Evolutionary conservation across 371 early-diverging fungal species (phyloP).

Genomic region (Mucor irregularis): DNA sequence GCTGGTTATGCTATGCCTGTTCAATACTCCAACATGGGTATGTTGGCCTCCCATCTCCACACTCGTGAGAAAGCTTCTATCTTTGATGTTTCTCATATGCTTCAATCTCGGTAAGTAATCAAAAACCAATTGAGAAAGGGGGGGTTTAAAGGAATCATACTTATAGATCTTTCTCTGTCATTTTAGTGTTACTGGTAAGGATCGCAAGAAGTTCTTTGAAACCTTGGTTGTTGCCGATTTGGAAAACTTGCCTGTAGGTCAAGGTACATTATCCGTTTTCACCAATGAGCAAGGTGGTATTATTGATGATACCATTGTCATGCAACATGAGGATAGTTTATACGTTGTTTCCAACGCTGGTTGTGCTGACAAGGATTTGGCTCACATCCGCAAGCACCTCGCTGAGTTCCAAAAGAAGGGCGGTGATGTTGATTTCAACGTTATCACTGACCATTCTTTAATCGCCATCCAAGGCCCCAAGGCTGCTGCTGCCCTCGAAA

Average conservation of each 20-base stretch:
- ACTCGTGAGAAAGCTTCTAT: conserved; percentile 91
- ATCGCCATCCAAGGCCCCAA: conserved; percentile 92
- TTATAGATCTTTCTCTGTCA: too few relatives aligned
- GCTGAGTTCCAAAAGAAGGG: conserved; percentile 80
- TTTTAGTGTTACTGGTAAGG: conserved; percentile 81
- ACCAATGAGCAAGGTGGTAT: conserved; percentile 97
- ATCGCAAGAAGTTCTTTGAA: conserved; percentile 88
- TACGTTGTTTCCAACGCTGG: conserved; percentile 98
- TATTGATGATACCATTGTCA: conserved; percentile 96
- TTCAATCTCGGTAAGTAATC: conserved; percentile 88
- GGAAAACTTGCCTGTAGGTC: conserved; percentile 74
- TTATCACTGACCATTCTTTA: conserved; percentile 84
- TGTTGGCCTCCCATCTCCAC: conserved; percentile 87
- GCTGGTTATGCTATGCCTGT: conserved; percentile 98
- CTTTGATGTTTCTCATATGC: conserved; percentile 99
- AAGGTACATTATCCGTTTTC: conserved; percentile 88
- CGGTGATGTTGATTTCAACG: conserved; percentile 83
- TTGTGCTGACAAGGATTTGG: conserved; percentile 94
- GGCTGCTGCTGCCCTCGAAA: conserved; percentile 63
- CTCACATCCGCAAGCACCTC: conserved; percentile 81
- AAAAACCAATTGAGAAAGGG: too few relatives aligned
- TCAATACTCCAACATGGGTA: conserved; percentile 79
- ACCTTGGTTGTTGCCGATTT: conserved; percentile 87
- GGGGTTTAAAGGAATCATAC: too few relatives aligned
- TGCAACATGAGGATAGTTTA: conserved; percentile 78